phyloP scores from a whole-genome alignment of 1,139 yeast species.

The Suzukiozyma palmioleophila region DNA sequence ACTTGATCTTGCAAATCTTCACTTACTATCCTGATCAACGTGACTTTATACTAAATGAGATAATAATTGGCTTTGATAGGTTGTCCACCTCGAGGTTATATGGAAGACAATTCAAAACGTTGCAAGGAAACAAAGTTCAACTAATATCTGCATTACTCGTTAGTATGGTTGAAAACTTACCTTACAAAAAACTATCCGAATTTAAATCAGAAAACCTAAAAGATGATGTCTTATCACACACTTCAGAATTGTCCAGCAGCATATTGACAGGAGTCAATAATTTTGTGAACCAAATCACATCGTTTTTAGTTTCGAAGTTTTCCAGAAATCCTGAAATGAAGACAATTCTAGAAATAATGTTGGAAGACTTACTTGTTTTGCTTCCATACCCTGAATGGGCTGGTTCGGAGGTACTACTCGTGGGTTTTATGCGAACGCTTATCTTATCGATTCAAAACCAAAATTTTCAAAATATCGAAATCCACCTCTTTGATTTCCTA shows the following conservation, averaged over 20 bases:
- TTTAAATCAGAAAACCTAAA: conserved; percentile 7
- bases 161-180: conserved; percentile 40
- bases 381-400: conserved; percentile 59
- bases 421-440: conserved; percentile 4
- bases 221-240: neutral
- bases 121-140: conserved; percentile 47
- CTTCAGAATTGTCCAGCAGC: conserved; percentile 4
- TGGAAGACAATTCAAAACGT: conserved; percentile 40
- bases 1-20: conserved; percentile 30
- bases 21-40: conserved; percentile 47
- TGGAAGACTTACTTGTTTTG: conserved; percentile 52
- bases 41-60: conserved; percentile 54
- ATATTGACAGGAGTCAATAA: conserved; percentile 8
- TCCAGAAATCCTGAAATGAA: conserved; percentile 34
- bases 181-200: neutral
- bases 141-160: conserved; percentile 43
- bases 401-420: conserved; percentile 35
- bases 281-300: conserved; percentile 31
- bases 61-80: conserved; percentile 47
- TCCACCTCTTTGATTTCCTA: conserved; percentile 8
- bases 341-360: conserved; percentile 45
- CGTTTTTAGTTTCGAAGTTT: conserved; percentile 35
- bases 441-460: neutral
- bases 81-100: conserved; percentile 39
- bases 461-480: conserved; percentile 5